phyloP scores from a whole-genome alignment of 169 alveolate genomes.

The Miamiensis avidus region DNA sequence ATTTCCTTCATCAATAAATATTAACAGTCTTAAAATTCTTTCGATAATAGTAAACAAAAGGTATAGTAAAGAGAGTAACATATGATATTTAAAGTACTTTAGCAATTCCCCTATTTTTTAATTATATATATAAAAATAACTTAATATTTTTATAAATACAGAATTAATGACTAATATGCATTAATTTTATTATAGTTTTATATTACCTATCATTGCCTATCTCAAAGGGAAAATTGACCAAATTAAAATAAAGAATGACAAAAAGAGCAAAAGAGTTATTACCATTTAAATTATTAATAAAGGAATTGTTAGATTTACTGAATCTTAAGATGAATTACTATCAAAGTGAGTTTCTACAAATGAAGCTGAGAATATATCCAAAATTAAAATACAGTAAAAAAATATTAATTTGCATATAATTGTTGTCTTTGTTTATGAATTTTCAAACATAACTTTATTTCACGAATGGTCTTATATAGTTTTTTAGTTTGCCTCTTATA shows the following conservation, averaged over 20 bases:
- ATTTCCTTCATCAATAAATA: too few relatives aligned
- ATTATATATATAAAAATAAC: too few relatives aligned
- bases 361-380: neutral
- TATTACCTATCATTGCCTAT: neutral
- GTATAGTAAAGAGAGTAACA: neutral
- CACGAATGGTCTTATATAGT: too few relatives aligned
- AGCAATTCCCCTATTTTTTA: neutral
- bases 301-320: neutral
- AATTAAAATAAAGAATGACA: neutral
- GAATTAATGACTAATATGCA: too few relatives aligned
- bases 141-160: too few relatives aligned
- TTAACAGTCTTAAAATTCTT: neutral
- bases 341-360: neutral
- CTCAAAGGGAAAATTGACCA: neutral
- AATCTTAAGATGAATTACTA: neutral
- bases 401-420: too few relatives aligned
- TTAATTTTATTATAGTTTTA: too few relatives aligned
- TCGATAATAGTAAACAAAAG: neutral
- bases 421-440: neutral
- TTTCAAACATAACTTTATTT: neutral
- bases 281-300: neutral
- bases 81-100: neutral
- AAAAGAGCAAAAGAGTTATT: neutral
- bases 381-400: too few relatives aligned
- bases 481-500: too few relatives aligned